Evolutionary conservation across 306 rosid genomes (phyloP).

Genomic region (Datisca glomerata): DNA sequence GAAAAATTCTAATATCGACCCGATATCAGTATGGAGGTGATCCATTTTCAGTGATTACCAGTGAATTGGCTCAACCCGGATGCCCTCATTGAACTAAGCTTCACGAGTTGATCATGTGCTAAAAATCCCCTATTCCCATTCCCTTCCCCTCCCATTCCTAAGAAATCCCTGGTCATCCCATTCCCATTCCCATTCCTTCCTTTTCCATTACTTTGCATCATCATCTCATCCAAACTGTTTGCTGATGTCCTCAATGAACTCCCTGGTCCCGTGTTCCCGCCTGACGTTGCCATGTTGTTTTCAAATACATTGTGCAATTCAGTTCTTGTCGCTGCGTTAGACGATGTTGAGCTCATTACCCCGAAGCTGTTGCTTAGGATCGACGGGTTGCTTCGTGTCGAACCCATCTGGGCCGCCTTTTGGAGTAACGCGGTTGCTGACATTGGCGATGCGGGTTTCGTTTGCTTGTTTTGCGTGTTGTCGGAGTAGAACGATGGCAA

Average conservation of each 20-base stretch:
- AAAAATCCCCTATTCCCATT: constrained; percentile 25
- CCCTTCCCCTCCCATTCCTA: constrained; percentile 51
- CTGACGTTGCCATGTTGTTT: constrained; percentile 1
- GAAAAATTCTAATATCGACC: too few species aligned
- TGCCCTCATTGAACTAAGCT: constrained; percentile 34
- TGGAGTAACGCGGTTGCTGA: constrained; percentile 40
- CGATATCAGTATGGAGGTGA: too few species aligned
- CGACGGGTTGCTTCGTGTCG: constrained; percentile 29
- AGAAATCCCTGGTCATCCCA: constrained; percentile 72
- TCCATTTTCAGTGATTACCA: constrained; percentile 25
- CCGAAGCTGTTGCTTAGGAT: constrained; percentile 40
- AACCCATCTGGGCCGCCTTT: constrained; percentile 38
- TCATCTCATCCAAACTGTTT: constrained; percentile 28
- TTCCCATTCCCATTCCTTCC: constrained; percentile 8
- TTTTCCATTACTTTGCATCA: constrained; percentile 18
- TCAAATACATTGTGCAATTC: constrained; percentile 15
- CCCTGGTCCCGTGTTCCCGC: not conserved
- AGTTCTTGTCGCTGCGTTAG: constrained; percentile 10
- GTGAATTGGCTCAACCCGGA: constrained; percentile 50
- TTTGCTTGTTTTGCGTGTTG: constrained; percentile 2
- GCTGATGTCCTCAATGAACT: constrained; percentile 3
- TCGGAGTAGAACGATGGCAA: constrained; percentile 3
- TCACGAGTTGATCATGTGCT: constrained; percentile 50
- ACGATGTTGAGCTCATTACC: constrained; percentile 28
- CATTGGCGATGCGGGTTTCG: constrained; percentile 46